Percentiles rank a stretch among this genome's conserved stretches.
Evolutionary conservation across 169 alveolate genomes (phyloP).

Genomic region (Eimeria necatrix): DNA sequence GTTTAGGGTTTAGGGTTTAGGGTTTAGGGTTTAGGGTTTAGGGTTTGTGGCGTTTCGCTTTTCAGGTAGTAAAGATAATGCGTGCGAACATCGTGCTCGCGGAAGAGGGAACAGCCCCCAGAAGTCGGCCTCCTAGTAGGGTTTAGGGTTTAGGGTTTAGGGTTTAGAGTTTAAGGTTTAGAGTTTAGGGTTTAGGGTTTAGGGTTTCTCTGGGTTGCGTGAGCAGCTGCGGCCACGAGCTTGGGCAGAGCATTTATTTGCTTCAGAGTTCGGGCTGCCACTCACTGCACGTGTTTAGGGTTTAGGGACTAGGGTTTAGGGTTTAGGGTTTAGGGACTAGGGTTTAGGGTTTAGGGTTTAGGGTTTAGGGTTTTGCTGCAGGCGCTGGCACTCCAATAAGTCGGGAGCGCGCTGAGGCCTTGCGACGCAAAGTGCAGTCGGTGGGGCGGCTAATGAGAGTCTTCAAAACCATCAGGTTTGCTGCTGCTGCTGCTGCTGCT

Average conservation of each 20-base stretch:
- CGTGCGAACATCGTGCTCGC: slow-evolving; percentile 38
- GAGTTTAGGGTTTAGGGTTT: not conserved
- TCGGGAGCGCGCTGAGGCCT: slow-evolving; percentile 85
- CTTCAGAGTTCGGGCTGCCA: not conserved
- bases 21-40: too few relatives aligned
- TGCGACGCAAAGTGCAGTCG: slow-evolving; percentile 92
- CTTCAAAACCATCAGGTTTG: too few relatives aligned
- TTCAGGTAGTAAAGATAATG: slow-evolving; percentile 19
- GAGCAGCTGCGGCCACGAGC: not conserved
- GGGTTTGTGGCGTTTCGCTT: too few relatives aligned
- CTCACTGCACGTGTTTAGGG: not conserved
- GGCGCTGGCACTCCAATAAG: not conserved
- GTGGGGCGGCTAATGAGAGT: slow-evolving; percentile 83
- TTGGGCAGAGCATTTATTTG: too few relatives aligned
- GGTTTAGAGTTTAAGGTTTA: not conserved
- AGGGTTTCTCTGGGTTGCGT: not conserved
- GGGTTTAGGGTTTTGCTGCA: not conserved
- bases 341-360: too few relatives aligned
- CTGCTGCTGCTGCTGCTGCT: too few relatives aligned
- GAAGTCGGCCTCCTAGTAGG: slow-evolving; percentile 48
- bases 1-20: too few relatives aligned
- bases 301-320: not conserved
- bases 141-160: slow-evolving; percentile 32
- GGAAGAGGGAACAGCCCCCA: slow-evolving; percentile 50
- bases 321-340: too few relatives aligned